Conservation (phyloP, 306 rosid species). For the Prunus mira region DNA sequence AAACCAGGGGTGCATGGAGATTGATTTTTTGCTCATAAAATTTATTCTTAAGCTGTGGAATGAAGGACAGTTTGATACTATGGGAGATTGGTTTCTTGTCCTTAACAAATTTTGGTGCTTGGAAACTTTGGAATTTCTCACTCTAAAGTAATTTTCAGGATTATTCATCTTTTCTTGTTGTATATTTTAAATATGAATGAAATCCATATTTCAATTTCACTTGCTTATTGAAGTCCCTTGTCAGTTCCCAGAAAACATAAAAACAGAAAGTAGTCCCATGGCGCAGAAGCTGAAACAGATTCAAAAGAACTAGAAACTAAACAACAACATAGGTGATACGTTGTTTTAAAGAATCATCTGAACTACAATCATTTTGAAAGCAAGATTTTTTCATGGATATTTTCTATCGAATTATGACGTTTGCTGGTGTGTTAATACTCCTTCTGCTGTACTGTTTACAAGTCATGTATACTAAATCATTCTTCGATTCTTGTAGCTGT, state of each 20-base stretch:
- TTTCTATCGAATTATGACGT: no score
- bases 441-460: neutral
- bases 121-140: conserved; percentile 4
- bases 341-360: no score
- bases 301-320: no score
- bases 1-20: neutral
- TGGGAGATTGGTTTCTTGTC: neutral
- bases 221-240: no score
- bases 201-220: no score
- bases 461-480: conserved; percentile 11
- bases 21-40: neutral
- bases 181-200: neutral
- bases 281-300: no score
- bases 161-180: neutral
- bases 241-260: no score
- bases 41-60: neutral
- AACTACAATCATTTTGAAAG: no score
- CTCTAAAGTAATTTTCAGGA: neutral
- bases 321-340: no score
- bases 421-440: no score
- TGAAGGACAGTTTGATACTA: neutral
- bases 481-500: conserved; percentile 39
- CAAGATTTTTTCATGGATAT: no score
- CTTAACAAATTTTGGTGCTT: neutral
- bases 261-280: no score